Conservation (phyloP, 257 asterid species). For the Haberlea rhodopensis region DNA sequence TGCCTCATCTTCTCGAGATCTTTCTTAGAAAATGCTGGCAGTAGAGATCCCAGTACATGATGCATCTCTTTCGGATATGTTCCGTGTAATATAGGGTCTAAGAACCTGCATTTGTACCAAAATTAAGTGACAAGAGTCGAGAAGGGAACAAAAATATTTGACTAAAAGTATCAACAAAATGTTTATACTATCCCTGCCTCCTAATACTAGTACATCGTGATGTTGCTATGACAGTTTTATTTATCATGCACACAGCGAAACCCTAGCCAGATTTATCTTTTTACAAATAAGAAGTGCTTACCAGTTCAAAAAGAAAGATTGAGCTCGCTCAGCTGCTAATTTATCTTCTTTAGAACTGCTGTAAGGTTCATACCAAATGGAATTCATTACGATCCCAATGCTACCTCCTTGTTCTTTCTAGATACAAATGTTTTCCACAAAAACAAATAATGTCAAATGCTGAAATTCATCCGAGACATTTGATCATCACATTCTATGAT, state of each 20-base stretch:
- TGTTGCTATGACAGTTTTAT: too few relatives aligned
- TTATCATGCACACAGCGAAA: too few relatives aligned
- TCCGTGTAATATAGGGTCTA: conserved; percentile 54
- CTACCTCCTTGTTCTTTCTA: conserved; percentile 50
- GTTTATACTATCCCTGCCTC: too few relatives aligned
- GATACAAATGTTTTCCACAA: conserved; percentile 10
- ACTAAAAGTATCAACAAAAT: background rate
- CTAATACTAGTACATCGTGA: too few relatives aligned
- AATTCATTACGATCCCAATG: conserved; percentile 50
- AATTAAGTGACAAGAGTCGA: background rate
- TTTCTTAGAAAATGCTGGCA: conserved; percentile 37
- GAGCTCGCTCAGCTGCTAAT: conserved; percentile 62
- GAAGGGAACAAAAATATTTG: background rate
- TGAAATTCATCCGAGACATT: background rate
- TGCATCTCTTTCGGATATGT: conserved; percentile 55
- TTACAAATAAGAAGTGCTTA: conserved; percentile 11
- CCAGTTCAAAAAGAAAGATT: conserved; percentile 54
- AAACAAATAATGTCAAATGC: background rate
- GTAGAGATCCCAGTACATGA: conserved; percentile 32
- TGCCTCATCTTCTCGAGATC: conserved; percentile 27
- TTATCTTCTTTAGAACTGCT: conserved; percentile 50
- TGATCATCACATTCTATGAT: background rate
- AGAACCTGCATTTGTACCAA: conserved; percentile 36
- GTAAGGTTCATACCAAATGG: conserved; percentile 54
- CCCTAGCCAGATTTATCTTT: background rate